phyloP scores from a whole-genome alignment of 2,329 filamentous ascomycete species.

The Fusarium incarnatum region DNA sequence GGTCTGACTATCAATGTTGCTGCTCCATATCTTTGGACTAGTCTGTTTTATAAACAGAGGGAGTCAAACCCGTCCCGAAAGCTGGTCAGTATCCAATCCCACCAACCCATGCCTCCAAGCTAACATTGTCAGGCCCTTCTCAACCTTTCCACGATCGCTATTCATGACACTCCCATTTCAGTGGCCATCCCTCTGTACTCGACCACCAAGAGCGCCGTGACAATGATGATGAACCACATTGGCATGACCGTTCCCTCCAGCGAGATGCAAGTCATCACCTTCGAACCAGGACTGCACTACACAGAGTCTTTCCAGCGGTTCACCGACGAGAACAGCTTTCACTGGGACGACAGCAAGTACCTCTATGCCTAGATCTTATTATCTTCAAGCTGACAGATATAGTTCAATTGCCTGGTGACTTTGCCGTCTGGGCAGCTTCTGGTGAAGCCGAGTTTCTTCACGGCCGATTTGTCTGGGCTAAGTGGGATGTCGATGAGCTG shows the following conservation, averaged over 20 bases:
- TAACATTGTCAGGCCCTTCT: not conserved
- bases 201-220: constrained; percentile 53
- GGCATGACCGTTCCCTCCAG: constrained; percentile 49
- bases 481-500: constrained; percentile 19
- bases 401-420: constrained; percentile 13
- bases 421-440: constrained; percentile 26
- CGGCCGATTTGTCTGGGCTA: constrained; percentile 13
- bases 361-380: accelerated
- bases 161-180: not conserved
- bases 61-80: not conserved
- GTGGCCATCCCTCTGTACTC: constrained; percentile 46
- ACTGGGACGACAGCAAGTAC: constrained; percentile 18
- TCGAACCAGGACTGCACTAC: constrained; percentile 22
- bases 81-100: not conserved
- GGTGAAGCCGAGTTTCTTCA: constrained; percentile 20
- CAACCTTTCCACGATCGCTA: not conserved
- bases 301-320: constrained; percentile 7
- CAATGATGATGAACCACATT: constrained; percentile 53
- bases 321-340: constrained; percentile 1
- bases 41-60: constrained; percentile 7
- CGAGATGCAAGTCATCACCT: constrained; percentile 46
- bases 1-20: not conserved
- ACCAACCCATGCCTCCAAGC: not conserved
- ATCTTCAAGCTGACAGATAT: accelerated
- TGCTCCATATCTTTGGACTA: constrained; percentile 2